These are phyloP conservation scores for Saccharomycopsis fermentans DNA, from an alignment of 805 yeast genomes.

Conservation along the genomic window DNA sequence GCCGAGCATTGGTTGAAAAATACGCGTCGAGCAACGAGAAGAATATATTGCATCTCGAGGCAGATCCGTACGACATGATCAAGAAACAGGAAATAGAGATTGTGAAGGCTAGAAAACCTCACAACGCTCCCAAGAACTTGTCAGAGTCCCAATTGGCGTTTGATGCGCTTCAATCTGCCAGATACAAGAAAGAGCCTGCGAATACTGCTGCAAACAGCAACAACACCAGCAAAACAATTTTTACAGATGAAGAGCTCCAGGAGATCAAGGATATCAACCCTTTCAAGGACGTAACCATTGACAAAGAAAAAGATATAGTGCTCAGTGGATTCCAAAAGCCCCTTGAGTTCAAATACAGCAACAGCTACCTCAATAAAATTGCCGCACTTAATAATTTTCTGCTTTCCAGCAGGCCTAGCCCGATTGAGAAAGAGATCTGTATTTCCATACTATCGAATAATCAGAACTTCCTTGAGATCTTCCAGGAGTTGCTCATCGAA, in stretches of 20 bases:
- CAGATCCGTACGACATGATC: not conserved
- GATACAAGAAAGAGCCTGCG: not conserved
- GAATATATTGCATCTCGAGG: not conserved
- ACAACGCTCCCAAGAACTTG: not conserved
- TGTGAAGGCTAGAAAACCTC: not conserved
- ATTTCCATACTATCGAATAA: conserved; percentile 1
- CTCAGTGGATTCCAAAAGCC: not conserved
- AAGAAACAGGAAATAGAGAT: not conserved
- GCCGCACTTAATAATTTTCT: conserved; percentile 1
- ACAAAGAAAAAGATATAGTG: not conserved
- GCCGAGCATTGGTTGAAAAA: not conserved
- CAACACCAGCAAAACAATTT: not conserved
- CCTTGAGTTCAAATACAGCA: not conserved
- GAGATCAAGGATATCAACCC: conserved; percentile 2
- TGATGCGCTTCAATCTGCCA: not conserved
- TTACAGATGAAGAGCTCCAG: not conserved
- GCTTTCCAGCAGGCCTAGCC: not conserved
- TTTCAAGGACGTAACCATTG: not conserved
- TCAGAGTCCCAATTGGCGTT: not conserved
- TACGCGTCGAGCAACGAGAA: not conserved
- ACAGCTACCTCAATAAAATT: not conserved
- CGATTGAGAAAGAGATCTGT: not conserved
- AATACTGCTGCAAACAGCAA: not conserved
- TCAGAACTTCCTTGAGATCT: conserved; percentile 1
- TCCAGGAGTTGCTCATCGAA: not conserved